phyloP scores from a whole-genome alignment of 2,329 filamentous ascomycete genomes.

The Neoarthrinium moseri region DNA sequence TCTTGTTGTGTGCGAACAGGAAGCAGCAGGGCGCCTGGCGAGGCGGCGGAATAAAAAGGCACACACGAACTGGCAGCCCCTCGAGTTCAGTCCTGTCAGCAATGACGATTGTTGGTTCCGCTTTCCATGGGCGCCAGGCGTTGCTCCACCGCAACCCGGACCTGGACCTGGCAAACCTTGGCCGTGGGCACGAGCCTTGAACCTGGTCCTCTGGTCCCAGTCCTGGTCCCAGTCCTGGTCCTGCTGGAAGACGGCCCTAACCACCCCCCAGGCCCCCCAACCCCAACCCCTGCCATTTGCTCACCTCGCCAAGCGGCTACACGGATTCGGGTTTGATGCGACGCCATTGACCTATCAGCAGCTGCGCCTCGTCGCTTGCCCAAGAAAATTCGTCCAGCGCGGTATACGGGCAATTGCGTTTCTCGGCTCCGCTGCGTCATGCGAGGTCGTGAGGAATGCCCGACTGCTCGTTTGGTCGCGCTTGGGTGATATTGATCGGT shows the following conservation, averaged over 20 bases:
- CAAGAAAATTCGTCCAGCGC: not conserved
- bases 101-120: constrained; percentile 9
- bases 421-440: constrained; percentile 7
- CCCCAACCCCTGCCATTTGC: no score
- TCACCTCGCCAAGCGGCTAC: no score
- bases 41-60: no score
- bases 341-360: constrained; percentile 13
- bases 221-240: no score
- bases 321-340: constrained; percentile 1
- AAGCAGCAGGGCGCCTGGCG: no score
- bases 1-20: no score
- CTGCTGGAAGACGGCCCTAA: no score
- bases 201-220: no score
- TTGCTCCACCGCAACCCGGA: not conserved
- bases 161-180: not conserved
- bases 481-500: not conserved
- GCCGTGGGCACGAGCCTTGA: no score
- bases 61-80: no score
- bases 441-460: not conserved
- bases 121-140: not conserved
- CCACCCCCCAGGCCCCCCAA: no score
- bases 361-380: not conserved
- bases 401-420: not conserved
- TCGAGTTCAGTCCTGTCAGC: constrained; percentile 5
- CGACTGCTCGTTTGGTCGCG: not conserved